Evolutionary conservation across 345 rosid species (phyloP), one percentile per base, ranked within the genome.

Genomic region (Citrus cavaleriei): DNA sequence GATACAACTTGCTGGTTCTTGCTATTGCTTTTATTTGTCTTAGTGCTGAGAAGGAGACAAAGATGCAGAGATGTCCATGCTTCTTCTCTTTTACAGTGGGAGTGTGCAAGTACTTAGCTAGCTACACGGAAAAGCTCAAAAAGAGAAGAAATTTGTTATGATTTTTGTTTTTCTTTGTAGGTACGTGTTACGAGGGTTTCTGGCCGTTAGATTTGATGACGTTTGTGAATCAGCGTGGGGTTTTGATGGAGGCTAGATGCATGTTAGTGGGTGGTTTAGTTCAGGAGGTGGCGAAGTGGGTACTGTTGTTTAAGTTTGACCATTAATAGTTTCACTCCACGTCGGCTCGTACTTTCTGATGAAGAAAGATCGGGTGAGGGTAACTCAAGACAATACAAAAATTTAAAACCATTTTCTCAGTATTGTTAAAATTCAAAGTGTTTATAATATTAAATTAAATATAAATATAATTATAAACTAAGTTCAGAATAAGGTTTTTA

Each of bases 21-120:
- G 61, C 4, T 14, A n/a, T 37, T 12, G 51, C 18, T 7, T 57
- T 24, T 18, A 27, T 69, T 13, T n/a, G 34, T 27, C 24, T 60
- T 16, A 16, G 68, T 6, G 34, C 54, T 70, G 79, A 79, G 84
- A 80, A 86, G 81, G 82, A 78, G 81, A 77, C 88, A 84, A 80
- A 81, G 72, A 76, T 72, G 72, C 78, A 79, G 86, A 77, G 81
- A 79, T 49, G 78, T 79, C 78, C 79, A 79, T 73, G 81, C 77
- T 73, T 54, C 37, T 19, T 63, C 37, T 7, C 69, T 65, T 40
- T 76, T 81, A 32, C 78, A 61, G 84, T 79, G 75, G 74, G 83
- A 83, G 74, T 19, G 57, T 65, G 46, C 13, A 7, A 4, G 61
- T 22, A 57, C n/a, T 19, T 1, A 54, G 22, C 25, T 32, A 49